Base-by-base conservation (phyloP, 306 rosid genomes). In the Cucumis melo region DNA sequence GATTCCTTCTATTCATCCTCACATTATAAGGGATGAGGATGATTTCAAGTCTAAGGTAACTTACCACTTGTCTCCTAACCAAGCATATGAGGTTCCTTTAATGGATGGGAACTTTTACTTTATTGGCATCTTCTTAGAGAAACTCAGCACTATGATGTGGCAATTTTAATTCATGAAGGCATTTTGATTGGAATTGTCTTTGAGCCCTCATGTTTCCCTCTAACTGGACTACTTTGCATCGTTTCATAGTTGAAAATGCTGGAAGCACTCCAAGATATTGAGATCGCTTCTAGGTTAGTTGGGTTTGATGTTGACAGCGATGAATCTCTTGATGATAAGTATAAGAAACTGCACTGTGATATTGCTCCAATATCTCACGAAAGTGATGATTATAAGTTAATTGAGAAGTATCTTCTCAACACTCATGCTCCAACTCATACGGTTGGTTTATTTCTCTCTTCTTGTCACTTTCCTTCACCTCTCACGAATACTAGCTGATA, bases 231-330 rank as follows among this genome's bases (percentile, higher is more conserved):
- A 61, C 10, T 41, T 34, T 24, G 81, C 46, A 76, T 82, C 67
- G 80, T 62, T 48, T 81, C 80, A 78, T 81, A 93, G 99, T 93
- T 94, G 86, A 94, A 93, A 93, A 94, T 94, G 97, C 86, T 94
- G 80, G 99, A 94, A 83, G 96, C 99, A 78, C 99, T 94, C 81
- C 97, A 94, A 85, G 96, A 94, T 81, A 94, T 94, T 79, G 99
- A 94, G 83, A 92, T 94, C 79, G 99, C 99, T 79, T 94, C 99
- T 73, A 87, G 93, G 83, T 86, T 94, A 83, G 97, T 94, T 71
- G 97, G 99, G 57, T 94, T 94, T 81, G 93, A 94, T 84, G 92
- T 65, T 41, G 86, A 91, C 82, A 83, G 24, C 71, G 88, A 90
- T 71, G 96, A 87, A 78, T 90, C 99, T 63, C 87, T 94, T 73